Percentiles rank a stretch among this genome's conserved stretches.
Conservation (phyloP, 176 grass and related monocot species). For the Secale cereale region DNA sequence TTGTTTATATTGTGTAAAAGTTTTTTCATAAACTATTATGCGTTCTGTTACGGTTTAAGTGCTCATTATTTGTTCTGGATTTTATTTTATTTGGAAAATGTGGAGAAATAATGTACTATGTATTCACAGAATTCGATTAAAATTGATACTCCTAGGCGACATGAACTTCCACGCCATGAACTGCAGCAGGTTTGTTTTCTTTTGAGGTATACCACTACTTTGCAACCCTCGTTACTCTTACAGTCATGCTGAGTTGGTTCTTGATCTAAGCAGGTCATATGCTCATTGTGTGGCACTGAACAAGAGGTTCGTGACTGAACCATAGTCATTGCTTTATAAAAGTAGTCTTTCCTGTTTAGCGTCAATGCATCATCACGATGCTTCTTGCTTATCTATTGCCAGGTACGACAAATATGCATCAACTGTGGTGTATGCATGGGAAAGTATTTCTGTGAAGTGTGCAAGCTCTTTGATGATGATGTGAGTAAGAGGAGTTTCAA, state of each 20-base stretch:
- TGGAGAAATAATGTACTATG: slow-evolving; percentile 3
- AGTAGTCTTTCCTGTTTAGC: neutral
- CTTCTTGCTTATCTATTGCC: slow-evolving; percentile 33
- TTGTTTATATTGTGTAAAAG: neutral
- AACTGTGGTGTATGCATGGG: slow-evolving; percentile 88
- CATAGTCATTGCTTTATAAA: neutral
- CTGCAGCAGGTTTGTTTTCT: slow-evolving; percentile 36
- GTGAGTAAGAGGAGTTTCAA: slow-evolving; percentile 40
- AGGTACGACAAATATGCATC: slow-evolving; percentile 75
- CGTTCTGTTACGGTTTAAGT: neutral
- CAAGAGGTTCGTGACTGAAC: slow-evolving; percentile 59
- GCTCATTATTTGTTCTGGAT: neutral
- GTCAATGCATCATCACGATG: slow-evolving; percentile 9
- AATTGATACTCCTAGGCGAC: slow-evolving; percentile 45
- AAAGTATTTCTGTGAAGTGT: slow-evolving; percentile 79
- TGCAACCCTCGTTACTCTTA: neutral
- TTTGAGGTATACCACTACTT: neutral
- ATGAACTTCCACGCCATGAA: slow-evolving; percentile 82
- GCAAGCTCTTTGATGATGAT: slow-evolving; percentile 99
- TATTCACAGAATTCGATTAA: slow-evolving; percentile 65
- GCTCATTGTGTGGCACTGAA: slow-evolving; percentile 73
- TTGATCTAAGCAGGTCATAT: slow-evolving; percentile 62
- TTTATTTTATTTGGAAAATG: neutral
- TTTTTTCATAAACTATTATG: neutral
- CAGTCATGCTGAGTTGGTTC: neutral